phyloP scores from a whole-genome alignment of 805 yeast genomes.

The Phaffomyces antillensis region DNA sequence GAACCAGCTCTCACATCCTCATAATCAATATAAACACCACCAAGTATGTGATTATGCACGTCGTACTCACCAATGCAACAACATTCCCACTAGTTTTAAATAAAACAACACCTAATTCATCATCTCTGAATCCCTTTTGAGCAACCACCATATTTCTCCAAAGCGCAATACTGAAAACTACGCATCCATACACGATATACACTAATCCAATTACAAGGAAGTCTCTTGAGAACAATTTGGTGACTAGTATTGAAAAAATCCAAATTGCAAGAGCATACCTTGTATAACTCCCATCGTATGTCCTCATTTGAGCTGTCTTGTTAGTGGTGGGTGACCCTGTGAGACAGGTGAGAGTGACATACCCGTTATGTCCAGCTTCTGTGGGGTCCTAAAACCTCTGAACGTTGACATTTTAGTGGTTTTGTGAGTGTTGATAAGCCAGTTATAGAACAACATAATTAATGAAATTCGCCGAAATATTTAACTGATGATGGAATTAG shows the following conservation, averaged over 20 bases:
- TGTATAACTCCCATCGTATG: constrained; percentile 79
- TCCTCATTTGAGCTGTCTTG: constrained; percentile 59
- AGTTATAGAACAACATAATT: too few relatives aligned
- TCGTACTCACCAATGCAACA: constrained; percentile 42
- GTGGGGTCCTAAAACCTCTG: not conserved
- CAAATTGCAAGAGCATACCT: constrained; percentile 65
- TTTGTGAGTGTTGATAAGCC: not conserved
- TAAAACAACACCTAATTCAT: constrained; percentile 30
- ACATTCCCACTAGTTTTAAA: constrained; percentile 57
- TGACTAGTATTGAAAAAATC: constrained; percentile 52
- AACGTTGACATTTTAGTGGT: not conserved
- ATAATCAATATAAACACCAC: constrained; percentile 44
- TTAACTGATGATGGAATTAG: too few relatives aligned
- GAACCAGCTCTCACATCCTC: constrained; percentile 26
- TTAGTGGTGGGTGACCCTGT: not conserved
- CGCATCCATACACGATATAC: constrained; percentile 52
- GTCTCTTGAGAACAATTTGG: constrained; percentile 57
- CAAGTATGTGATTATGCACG: constrained; percentile 46
- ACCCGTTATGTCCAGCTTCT: not conserved
- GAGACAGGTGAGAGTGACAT: not conserved
- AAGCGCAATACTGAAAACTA: constrained; percentile 34
- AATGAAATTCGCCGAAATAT: too few relatives aligned
- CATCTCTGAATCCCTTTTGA: constrained; percentile 11
- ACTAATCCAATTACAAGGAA: constrained; percentile 62
- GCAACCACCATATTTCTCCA: constrained; percentile 11